Evolutionary conservation across 441 rosid genomes (phyloP), one percentile per base, ranked within the genome.

Genomic region (Populus hybrid): DNA sequence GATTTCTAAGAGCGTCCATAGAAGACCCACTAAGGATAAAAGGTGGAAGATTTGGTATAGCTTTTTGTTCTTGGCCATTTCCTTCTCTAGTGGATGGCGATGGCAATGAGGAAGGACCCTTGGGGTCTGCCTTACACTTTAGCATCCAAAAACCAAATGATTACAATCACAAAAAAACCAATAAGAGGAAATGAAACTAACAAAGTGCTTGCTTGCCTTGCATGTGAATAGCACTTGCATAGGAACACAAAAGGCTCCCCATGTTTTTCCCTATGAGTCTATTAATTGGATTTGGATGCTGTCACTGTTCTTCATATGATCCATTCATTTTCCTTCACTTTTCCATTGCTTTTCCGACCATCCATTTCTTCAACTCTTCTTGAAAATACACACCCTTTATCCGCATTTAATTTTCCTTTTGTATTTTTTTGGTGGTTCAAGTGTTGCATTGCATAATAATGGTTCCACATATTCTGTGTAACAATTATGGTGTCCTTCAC

Each of bases 171-270:
- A 63, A 76, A 63, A 76, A 78, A 74, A 53, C 71, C 67, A 50
- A 42, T 9, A 23, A 72, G 70, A 78, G 70, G 30, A 76, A 72
- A 61, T 30, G 38, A 26, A 42, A 40, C 67, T 71, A 76, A 79
- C 82, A 82, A 76, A 82, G 59, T 36, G 63, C 76, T 69, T 69
- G 18, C 14, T 7, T 21, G 38, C 69, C 74, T 71, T 77, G 75
- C 89, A 73, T 79, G 87, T 75, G 84, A 82, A 79, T 24, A 23
- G 67, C 82, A 74, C 71, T 66, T 28, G 26, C 61, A 59, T 72
- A 14, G 38, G 21, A 18, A 9, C 1, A 32, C 12, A 18, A 68
- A 61, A 21, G 28, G 28, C 24, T 59, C 9, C 12, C 63, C 71
- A 9, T 67, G 23, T 69, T 50, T 40, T 36, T 18, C 10, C 59